Evolutionary conservation across 257 asterid genomes (phyloP).

Genomic region (Pogostemon cablin): DNA sequence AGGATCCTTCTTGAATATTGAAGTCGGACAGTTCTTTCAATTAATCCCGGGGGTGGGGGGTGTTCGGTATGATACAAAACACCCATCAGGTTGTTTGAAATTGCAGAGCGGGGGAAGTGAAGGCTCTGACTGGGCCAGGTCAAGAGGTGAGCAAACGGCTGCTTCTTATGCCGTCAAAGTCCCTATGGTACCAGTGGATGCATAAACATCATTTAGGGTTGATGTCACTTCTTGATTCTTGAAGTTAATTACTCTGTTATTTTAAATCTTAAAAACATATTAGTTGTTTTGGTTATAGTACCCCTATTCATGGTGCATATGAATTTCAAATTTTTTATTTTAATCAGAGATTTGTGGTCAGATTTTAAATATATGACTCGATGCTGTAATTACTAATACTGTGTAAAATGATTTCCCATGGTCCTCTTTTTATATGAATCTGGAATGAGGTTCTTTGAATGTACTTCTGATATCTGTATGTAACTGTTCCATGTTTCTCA

Average conservation of each 20-base stretch:
- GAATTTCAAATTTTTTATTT: not conserved
- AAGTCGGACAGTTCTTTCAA: no score
- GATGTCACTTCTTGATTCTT: slow-evolving; percentile 14
- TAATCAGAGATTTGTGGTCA: slow-evolving; percentile 15
- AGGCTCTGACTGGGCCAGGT: no score
- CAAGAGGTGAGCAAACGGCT: no score
- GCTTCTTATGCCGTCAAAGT: no score
- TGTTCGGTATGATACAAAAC: no score
- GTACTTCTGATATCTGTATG: not conserved
- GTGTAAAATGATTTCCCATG: not conserved
- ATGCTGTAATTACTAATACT: slow-evolving; percentile 14
- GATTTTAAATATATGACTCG: slow-evolving; percentile 1
- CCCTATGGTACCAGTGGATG: no score
- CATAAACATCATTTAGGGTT: not conserved
- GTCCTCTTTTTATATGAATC: not conserved
- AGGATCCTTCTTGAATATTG: no score
- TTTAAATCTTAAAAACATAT: slow-evolving; percentile 12
- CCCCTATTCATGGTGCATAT: not conserved
- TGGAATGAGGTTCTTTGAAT: not conserved
- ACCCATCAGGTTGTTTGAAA: no score
- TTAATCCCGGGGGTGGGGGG: no score
- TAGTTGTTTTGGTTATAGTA: not conserved
- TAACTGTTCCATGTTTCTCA: not conserved
- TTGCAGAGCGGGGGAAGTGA: no score
- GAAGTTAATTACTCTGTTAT: slow-evolving; percentile 17